Evolutionary conservation across 257 asterid genomes (phyloP).

Genomic region (Lycium ferocissimum): DNA sequence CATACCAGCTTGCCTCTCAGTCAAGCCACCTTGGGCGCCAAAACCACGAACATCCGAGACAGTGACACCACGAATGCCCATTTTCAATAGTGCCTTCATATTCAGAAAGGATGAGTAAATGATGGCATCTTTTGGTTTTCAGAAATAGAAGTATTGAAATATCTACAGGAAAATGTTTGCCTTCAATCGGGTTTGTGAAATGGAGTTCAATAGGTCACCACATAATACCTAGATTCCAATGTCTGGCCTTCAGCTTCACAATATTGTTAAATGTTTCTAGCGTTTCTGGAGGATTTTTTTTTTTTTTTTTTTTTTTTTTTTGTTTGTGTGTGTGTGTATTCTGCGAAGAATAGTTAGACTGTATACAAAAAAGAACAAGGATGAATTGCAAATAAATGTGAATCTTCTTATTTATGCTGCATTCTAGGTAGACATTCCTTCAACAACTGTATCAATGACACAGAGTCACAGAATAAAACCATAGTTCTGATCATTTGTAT

Average conservation of each 20-base stretch:
- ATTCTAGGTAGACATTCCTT: no score
- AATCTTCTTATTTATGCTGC: no score
- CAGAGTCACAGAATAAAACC: no score
- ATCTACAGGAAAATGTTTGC: not conserved
- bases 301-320: not conserved
- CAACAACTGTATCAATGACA: no score
- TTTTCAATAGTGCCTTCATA: conserved; percentile 80
- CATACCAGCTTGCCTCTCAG: conserved; percentile 95
- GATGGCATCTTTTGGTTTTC: not conserved
- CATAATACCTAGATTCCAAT: not conserved
- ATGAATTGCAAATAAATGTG: no score
- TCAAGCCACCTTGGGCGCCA: conserved; percentile 94
- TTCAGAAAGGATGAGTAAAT: conserved; percentile 26
- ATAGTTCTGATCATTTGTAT: no score
- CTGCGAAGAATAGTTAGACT: no score
- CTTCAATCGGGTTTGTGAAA: conserved; percentile 4
- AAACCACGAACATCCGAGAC: conserved; percentile 95
- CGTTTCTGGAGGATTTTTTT: not conserved
- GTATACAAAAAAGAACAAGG: no score
- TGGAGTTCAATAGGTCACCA: not conserved
- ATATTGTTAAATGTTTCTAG: not conserved
- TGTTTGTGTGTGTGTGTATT: not conserved
- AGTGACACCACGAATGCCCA: conserved; percentile 96
- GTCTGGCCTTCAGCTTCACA: not conserved
- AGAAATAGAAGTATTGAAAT: not conserved